Evolutionary conservation across 495 filamentous ascomycete genomes (phyloP), one percentile per base, ranked within the genome.

Genomic region (Polyplosphaeria fusca): DNA sequence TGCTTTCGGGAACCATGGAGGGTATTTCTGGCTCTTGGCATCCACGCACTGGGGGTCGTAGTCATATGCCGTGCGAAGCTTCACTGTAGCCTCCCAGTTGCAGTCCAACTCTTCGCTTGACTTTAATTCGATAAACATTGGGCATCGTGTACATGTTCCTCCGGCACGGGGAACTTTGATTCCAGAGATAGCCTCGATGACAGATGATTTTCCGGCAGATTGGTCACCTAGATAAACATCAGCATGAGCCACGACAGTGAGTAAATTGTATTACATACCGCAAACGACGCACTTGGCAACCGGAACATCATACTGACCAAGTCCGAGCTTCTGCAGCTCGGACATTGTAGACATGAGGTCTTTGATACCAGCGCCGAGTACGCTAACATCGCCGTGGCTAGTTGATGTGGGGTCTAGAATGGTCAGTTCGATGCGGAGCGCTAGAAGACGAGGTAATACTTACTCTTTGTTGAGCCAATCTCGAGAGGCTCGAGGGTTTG

Each of bases 141-240:
- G 88, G 52, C 87, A 92, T 0, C 86, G 69, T 0, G 89, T 95
- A 62, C 89, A 93, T 0, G 84, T 86, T 0, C 83, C 86, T 0
- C 77, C 75, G 52, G 76, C 79, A 2, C 86, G 74, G 0, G 89
- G 89, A 0, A 91, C 79, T 46, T 82, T 82, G 44, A 94, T 85
- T n/a, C 84, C 86, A 1, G 85, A 83, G 28, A 93, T 83, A 0
- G 84, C 86, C 25, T 89, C 87, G 68, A 95, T 89, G 0, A 94
- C 70, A 2, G 85, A 89, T 2, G 80, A 85, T 60, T 95, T 95
- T 0, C 89, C 89, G 0, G 88, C 82, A 2, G 79, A 84, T 57
- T 94, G 89, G 51, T 93, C 88, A 0, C 89, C 89, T 1, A 91
- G 82, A 0, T 9, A 4, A n/a, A 13, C 16, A 14, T 35, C 30